Percentiles rank a stretch among this genome's conserved stretches.
phyloP scores from a whole-genome alignment of 1,139 yeast genomes.

The Blastobotrys capitulatus region DNA sequence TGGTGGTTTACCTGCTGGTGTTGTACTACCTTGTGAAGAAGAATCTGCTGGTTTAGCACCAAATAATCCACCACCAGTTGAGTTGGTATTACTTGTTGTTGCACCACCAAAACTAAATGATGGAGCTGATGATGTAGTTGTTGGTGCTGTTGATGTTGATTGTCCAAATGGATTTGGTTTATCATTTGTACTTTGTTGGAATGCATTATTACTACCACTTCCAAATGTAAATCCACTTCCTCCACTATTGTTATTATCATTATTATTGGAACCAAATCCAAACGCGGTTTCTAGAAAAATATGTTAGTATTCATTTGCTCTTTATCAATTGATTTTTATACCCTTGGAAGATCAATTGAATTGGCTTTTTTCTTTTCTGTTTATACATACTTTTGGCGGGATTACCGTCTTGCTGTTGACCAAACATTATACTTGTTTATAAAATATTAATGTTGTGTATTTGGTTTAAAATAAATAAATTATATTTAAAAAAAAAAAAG shows the following conservation, averaged over 20 bases:
- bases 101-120: background rate
- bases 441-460: too few species aligned
- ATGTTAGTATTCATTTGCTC: background rate
- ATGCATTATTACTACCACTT: slow-evolving; percentile 3
- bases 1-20: slow-evolving; percentile 5
- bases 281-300: slow-evolving; percentile 2
- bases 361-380: too few species aligned
- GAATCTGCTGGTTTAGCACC: slow-evolving; percentile 6
- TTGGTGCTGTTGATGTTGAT: slow-evolving; percentile 6
- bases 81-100: background rate
- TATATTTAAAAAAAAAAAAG: background rate
- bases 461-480: background rate
- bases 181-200: slow-evolving; percentile 1
- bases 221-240: slow-evolving; percentile 4
- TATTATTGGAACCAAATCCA: slow-evolving; percentile 8
- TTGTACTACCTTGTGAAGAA: slow-evolving; percentile 4
- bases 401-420: background rate
- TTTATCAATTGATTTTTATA: background rate
- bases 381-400: background rate
- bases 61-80: slow-evolving; percentile 13
- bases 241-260: background rate
- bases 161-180: slow-evolving; percentile 7
- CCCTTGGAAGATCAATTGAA: too few species aligned
- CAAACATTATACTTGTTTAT: background rate
- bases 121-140: slow-evolving; percentile 8